Conservation (phyloP, 164 flowering plant species). For the Magnolia officinalis region DNA sequence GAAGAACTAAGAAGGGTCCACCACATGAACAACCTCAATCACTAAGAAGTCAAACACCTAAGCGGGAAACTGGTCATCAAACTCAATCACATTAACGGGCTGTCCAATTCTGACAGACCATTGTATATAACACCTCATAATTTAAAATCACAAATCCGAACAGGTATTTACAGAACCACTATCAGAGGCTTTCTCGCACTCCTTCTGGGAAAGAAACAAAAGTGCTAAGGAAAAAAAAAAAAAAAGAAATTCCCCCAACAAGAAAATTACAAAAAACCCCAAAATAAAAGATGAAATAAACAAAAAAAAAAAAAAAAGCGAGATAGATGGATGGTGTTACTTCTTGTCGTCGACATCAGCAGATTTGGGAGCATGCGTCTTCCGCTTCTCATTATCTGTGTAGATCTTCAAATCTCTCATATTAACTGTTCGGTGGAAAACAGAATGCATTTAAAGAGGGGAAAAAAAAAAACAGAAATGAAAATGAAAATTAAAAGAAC, state of each 20-base stretch:
- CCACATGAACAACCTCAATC: background rate
- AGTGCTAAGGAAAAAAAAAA: background rate
- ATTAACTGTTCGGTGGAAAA: slow-evolving; percentile 20
- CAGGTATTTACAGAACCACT: slow-evolving; percentile 10
- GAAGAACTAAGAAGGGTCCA: background rate
- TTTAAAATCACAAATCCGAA: background rate
- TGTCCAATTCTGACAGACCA: background rate
- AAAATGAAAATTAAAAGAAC: background rate
- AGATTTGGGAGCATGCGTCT: slow-evolving; percentile 9
- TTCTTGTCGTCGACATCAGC: slow-evolving; percentile 16
- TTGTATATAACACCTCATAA: background rate
- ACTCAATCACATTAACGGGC: too few species aligned
- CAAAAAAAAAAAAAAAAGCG: background rate
- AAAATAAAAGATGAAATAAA: background rate
- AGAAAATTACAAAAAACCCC: background rate
- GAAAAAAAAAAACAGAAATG: background rate
- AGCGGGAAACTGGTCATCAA: background rate
- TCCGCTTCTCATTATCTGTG: slow-evolving; percentile 28
- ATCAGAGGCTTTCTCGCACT: slow-evolving; percentile 8
- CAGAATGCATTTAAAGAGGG: too few species aligned
- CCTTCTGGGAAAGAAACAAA: background rate
- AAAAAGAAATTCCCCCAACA: background rate
- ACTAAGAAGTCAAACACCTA: background rate
- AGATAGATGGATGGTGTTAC: background rate
- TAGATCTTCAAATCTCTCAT: slow-evolving; percentile 38